Conservation (phyloP, 139 green algal species). For the Chlorella vulgaris region DNA sequence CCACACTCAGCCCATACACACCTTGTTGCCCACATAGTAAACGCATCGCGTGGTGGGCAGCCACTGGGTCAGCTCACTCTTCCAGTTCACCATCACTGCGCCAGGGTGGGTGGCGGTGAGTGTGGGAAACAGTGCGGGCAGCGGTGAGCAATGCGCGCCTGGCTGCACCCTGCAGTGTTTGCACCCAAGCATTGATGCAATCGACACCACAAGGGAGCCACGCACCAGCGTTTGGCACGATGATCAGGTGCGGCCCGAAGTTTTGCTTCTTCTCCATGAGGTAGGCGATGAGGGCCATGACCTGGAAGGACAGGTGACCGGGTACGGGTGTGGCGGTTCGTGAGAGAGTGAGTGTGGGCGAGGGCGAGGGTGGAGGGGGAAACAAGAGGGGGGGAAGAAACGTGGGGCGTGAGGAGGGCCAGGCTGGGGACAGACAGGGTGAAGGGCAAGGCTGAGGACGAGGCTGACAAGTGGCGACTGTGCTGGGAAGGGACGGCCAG, state of each 20-base stretch:
- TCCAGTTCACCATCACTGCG: slow-evolving; percentile 97
- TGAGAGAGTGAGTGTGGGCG: neutral
- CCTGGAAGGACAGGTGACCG: slow-evolving; percentile 49
- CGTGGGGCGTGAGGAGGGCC: too few relatives aligned
- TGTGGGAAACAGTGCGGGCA: neutral
- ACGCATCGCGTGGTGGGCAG: slow-evolving; percentile 77
- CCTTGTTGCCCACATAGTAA: slow-evolving; percentile 74
- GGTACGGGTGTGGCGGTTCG: neutral
- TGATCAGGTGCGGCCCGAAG: slow-evolving; percentile 96
- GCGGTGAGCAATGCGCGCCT: too few relatives aligned
- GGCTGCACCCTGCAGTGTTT: neutral
- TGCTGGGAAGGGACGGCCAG: too few relatives aligned
- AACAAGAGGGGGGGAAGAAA: too few relatives aligned
- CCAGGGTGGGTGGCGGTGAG: neutral
- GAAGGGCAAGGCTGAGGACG: too few relatives aligned
- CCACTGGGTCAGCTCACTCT: slow-evolving; percentile 90
- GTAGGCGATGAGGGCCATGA: slow-evolving; percentile 95
- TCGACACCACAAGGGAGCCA: too few relatives aligned
- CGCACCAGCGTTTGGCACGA: slow-evolving; percentile 90
- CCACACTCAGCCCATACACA: neutral
- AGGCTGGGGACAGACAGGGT: too few relatives aligned
- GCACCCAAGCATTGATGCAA: too few relatives aligned
- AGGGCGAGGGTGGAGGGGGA: too few relatives aligned
- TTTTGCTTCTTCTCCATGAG: slow-evolving; percentile 96
- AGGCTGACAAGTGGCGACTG: too few relatives aligned